Conservation (phyloP, 208 protist species). For the Trypanosoma boissoni region DNA sequence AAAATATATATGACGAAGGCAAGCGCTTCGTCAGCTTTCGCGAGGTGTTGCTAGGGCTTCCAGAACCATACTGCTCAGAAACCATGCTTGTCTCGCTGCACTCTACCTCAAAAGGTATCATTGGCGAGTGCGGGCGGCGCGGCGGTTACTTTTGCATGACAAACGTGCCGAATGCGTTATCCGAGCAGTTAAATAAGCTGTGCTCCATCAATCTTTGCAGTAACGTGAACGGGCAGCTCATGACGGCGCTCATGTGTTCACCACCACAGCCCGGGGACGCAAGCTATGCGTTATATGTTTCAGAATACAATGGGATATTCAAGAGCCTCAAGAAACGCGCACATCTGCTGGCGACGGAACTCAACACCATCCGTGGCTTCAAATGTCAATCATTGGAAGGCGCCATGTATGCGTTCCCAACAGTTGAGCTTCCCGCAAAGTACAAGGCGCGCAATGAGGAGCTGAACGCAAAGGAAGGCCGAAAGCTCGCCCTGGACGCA, state of each 20-base stretch:
- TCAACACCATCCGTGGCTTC: constrained; percentile 93
- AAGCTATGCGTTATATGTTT: constrained; percentile 85
- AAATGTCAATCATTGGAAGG: constrained; percentile 91
- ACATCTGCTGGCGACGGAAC: constrained; percentile 59
- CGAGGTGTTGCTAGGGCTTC: constrained; percentile 57
- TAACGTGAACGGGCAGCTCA: constrained; percentile 96
- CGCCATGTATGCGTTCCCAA: constrained; percentile 99
- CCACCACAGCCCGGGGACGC: constrained; percentile 91
- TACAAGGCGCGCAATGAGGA: constrained; percentile 65
- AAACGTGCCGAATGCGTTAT: constrained; percentile 64
- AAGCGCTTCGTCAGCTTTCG: constrained; percentile 94
- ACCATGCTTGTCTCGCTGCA: constrained; percentile 93
- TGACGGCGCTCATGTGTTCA: constrained; percentile 95
- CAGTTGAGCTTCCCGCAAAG: constrained; percentile 81
- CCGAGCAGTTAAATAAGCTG: constrained; percentile 95
- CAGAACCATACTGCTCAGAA: constrained; percentile 57
- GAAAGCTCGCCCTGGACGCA: constrained; percentile 84
- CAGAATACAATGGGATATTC: constrained; percentile 86
- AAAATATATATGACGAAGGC: constrained; percentile 94
- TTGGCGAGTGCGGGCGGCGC: constrained; percentile 97
- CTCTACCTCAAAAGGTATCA: constrained; percentile 98
- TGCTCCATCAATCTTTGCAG: constrained; percentile 95
- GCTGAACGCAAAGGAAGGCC: constrained; percentile 62
- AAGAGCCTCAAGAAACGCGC: constrained; percentile 58
- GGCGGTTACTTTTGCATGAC: constrained; percentile 97